Evolutionary conservation across 164 flowering plant species (phyloP), one percentile per base, ranked within the genome.

Genomic region (Nymphaea thermarum): DNA sequence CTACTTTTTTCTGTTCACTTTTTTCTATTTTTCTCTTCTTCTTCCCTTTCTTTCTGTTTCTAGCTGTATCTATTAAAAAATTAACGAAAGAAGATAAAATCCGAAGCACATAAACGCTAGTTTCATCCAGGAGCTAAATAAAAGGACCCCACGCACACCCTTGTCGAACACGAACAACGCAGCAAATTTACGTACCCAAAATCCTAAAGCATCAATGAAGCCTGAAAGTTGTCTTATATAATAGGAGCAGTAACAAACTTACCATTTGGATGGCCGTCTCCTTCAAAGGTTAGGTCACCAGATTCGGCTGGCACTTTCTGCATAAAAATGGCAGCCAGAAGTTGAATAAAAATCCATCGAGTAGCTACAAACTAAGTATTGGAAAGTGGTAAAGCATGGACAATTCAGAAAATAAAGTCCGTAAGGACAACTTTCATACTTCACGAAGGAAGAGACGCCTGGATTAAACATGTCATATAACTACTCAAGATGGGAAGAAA

Each of bases 201-300:
- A 25, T 55, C 12, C 16, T 10, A 10, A 10, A 8, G 60, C 60
- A 55, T 55, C 10, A 8, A 55, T 55, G 10, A 55, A 55, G 60
- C 16, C 16, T 1, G 36, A 25, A 25, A 25, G 36, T 25, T 25
- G 36, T 25, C 36, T 25, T 0, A 25, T 25, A 25, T 25, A 25
- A 25, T 25, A 25, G 36, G 36, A 25, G 36, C 36, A 0, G 36
- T 47, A 4, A 47, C 64, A 61, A 42, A 62, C 66, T 68, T 84
- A 93, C 97, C 98, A 76, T 89, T 86, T 64, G 98, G 98, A 43
- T 82, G 86, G 69, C 71, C 79, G 70, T 89, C 78, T 66, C 89
- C 97, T 77, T 85, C 87, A 65, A 79, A 83, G 17, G 64, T 57
- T 69, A 73, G 84, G 67, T 89, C 93, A 45, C 84, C 83, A 42